Evolutionary conservation across 2,329 filamentous ascomycete genomes (phyloP).

Genomic region (Hymenoscyphus linearis): DNA sequence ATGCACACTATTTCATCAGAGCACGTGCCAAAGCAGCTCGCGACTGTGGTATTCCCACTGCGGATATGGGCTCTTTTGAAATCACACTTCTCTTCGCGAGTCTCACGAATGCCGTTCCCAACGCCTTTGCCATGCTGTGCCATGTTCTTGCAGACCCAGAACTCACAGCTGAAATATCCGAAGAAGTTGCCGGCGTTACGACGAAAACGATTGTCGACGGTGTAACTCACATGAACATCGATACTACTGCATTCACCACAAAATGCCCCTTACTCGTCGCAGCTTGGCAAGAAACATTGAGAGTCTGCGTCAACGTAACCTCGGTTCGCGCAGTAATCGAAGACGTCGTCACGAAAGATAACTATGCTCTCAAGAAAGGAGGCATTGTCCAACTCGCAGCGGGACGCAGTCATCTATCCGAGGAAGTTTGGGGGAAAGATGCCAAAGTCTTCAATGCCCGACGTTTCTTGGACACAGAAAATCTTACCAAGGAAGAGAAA

Average conservation of each 20-base stretch:
- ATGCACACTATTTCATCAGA: slow-evolving; percentile 25
- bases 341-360: slow-evolving; percentile 37
- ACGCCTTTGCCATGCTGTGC: slow-evolving; percentile 36
- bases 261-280: slow-evolving; percentile 40
- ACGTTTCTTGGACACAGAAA: slow-evolving; percentile 35
- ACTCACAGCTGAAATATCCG: slow-evolving; percentile 28
- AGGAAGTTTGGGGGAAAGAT: slow-evolving; percentile 40
- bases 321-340: slow-evolving; percentile 37
- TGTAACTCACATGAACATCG: slow-evolving; percentile 25
- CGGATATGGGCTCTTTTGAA: slow-evolving; percentile 34
- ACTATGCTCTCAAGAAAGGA: slow-evolving; percentile 39
- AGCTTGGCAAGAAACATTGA: slow-evolving; percentile 41
- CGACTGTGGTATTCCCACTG: slow-evolving; percentile 27
- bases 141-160: slow-evolving; percentile 31
- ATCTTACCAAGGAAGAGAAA: slow-evolving; percentile 14
- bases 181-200: slow-evolving; percentile 29
- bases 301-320: slow-evolving; percentile 36
- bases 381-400: slow-evolving; percentile 41
- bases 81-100: slow-evolving; percentile 31
- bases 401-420: slow-evolving; percentile 38
- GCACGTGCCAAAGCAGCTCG: slow-evolving; percentile 28
- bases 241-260: slow-evolving; percentile 32
- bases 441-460: slow-evolving; percentile 37
- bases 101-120: slow-evolving; percentile 36
- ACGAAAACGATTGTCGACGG: slow-evolving; percentile 14